Evolutionary conservation across 73 alveolate genomes (phyloP), one percentile per base, ranked within the genome.

Genomic region (Paramecium octaurelia): DNA sequence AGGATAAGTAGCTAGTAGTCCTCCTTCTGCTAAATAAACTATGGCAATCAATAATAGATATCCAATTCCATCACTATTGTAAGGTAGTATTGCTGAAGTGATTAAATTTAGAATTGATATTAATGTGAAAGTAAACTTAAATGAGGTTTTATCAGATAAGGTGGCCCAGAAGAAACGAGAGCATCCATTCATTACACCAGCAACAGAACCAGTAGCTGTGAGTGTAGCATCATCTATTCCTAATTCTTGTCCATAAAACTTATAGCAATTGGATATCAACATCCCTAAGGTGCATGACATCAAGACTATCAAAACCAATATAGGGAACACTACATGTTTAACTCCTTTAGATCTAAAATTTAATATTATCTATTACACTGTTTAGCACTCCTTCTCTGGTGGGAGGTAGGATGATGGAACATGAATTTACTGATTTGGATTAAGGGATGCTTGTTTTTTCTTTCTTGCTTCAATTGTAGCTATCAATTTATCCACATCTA

Each of bases 81-180:
- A 70, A 10, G 86, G 86, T 34, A 70, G 31, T 11, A 70, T 70
- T 27, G 87, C 64, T 20, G 87, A 34, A 36, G 87, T 73, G 12
- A 73, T 73, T 18, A 73, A 73, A 73, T 73, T 73, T 6, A 73
- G 40, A 18, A 73, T 73, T 20, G 87, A 73, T 35, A 73, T 73
- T 34, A 73, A 40, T 73, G 87, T 73, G 21, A 73, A 73, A 14
- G 87, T 73, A 36, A 73, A 73, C 14, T 73, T 73, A 40, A 73
- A 35, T 1, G 64, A 73, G 12, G 87, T 73, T 36, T 73, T 73
- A 73, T 73, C 68, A 0, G 59, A 29, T n/a, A 73, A 36, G 4
- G 87, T 34, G n/a, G 87, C 87, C 87, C 87, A 35, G n/a, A 73
- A 73, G 87, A 73, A 73, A 20, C 87, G 57, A 6, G 87, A 73